Percentiles rank a stretch among this genome's conserved stretches.
These are phyloP conservation scores for Paraurostyla sp. DNA, from an alignment of 73 alveolate genomes.

Conservation along the genomic window DNA sequence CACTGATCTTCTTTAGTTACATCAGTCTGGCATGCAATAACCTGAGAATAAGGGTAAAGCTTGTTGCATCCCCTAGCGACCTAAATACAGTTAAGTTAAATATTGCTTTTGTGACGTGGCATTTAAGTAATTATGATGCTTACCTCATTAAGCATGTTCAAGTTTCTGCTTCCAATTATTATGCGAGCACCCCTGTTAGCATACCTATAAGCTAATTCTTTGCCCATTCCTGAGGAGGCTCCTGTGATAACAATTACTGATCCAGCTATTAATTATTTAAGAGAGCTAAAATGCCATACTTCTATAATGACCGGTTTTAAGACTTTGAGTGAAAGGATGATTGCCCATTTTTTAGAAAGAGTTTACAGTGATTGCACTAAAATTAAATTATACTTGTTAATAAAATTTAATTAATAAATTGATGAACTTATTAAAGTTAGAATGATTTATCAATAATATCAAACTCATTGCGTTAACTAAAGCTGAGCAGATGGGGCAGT, in stretches of 20 bases:
- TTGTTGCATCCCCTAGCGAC: slow-evolving; percentile 20
- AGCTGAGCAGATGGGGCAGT: no score
- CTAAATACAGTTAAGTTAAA: background rate
- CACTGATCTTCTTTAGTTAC: slow-evolving; percentile 77
- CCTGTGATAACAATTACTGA: slow-evolving; percentile 83
- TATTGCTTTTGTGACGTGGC: no score
- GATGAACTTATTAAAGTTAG: no score
- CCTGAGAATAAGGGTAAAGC: background rate
- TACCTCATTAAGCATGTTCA: slow-evolving; percentile 61
- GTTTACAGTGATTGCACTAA: no score
- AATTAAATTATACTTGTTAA: no score
- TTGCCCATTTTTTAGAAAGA: slow-evolving; percentile 64
- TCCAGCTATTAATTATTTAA: no score
- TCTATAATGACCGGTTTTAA: background rate
- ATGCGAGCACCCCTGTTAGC: slow-evolving; percentile 76
- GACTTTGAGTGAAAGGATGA: slow-evolving; percentile 40
- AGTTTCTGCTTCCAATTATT: slow-evolving; percentile 74
- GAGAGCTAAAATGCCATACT: background rate
- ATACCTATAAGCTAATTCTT: slow-evolving; percentile 81
- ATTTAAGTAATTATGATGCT: background rate
- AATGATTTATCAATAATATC: no score
- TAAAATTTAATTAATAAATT: no score
- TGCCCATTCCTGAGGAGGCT: slow-evolving; percentile 89
- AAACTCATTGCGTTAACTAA: no score
- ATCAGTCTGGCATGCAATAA: slow-evolving; percentile 52